A percentile compares a stretch with the other conserved stretches of the same genome.
phyloP scores from a whole-genome alignment of 1,284 basidiomycete species.

The Cryptococcus neoformans region DNA sequence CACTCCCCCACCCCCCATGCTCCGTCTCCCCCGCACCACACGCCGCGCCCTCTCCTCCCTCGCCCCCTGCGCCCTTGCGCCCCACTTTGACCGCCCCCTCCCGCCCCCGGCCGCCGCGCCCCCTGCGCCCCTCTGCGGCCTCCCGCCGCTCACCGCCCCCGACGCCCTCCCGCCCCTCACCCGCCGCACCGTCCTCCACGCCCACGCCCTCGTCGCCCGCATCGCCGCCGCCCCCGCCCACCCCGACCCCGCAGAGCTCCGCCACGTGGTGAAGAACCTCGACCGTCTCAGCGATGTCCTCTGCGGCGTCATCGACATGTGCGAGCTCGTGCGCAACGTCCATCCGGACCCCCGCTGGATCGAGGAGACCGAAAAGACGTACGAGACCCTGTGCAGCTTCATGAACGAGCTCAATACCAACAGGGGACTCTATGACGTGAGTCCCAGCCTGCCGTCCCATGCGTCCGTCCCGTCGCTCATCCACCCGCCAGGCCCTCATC shows the following conservation, averaged over 20 bases:
- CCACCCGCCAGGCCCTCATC: constrained; percentile 34
- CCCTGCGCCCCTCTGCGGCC: constrained; percentile 48
- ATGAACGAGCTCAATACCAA: constrained; percentile 98
- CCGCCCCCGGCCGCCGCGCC: constrained; percentile 39
- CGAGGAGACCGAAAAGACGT: constrained; percentile 76
- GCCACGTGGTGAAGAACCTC: constrained; percentile 85
- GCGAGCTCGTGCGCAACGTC: constrained; percentile 87
- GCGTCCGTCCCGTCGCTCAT: not conserved
- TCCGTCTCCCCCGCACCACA: not conserved
- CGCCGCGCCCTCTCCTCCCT: constrained; percentile 14
- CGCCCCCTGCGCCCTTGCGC: constrained; percentile 24
- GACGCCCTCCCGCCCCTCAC: constrained; percentile 36
- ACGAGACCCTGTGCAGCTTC: constrained; percentile 89
- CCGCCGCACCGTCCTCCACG: constrained; percentile 40
- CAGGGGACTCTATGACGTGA: constrained; percentile 84
- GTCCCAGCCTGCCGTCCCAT: constrained; percentile 10
- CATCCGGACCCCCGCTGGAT: constrained; percentile 86
- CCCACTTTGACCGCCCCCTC: constrained; percentile 42
- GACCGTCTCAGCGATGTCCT: constrained; percentile 87
- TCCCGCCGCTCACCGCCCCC: constrained; percentile 37
- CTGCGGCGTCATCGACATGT: constrained; percentile 49
- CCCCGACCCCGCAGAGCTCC: constrained; percentile 55
- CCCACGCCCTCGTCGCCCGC: constrained; percentile 48
- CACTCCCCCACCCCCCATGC: too few relatives aligned
- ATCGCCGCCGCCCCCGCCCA: constrained; percentile 62